These are phyloP conservation scores for Xylaria sp. DNA, from an alignment of 2,329 filamentous ascomycete genomes.

Conservation along the genomic window DNA sequence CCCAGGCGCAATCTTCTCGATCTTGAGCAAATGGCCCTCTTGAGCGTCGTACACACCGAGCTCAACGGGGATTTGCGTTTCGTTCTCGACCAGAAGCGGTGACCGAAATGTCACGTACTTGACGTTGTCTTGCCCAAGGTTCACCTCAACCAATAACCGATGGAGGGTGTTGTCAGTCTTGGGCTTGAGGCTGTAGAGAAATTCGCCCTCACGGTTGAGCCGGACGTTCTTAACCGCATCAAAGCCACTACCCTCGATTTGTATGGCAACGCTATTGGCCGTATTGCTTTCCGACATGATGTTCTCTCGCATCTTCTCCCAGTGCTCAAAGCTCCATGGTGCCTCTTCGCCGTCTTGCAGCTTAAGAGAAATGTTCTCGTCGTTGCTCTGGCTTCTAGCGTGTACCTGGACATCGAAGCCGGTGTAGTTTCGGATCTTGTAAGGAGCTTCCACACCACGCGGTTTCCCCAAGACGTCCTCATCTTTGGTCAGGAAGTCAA, in stretches of 20 bases:
- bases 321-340: conserved; percentile 96
- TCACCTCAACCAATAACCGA: conserved; percentile 88
- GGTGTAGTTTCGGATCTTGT: conserved; percentile 92
- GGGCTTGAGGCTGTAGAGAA: conserved; percentile 84
- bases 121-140: conserved; percentile 89
- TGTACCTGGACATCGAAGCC: conserved; percentile 88
- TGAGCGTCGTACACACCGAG: conserved; percentile 86
- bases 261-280: conserved; percentile 74
- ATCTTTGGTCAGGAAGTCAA: conserved; percentile 83
- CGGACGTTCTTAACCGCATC: conserved; percentile 86
- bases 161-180: conserved; percentile 85
- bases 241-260: conserved; percentile 91
- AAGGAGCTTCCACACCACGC: conserved; percentile 86
- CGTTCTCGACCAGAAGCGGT: conserved; percentile 89
- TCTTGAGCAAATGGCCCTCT: conserved; percentile 89
- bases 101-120: conserved; percentile 97
- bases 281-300: conserved; percentile 81
- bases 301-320: conserved; percentile 93
- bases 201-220: conserved; percentile 92
- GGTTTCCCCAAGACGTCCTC: conserved; percentile 94
- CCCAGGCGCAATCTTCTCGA: conserved; percentile 94
- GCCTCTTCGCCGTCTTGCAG: conserved; percentile 87
- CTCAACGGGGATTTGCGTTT: conserved; percentile 94
- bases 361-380: conserved; percentile 74
- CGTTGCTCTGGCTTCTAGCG: conserved; percentile 68